phyloP scores from a whole-genome alignment of 2,329 filamentous ascomycete species.

The Talaromyces sp. region DNA sequence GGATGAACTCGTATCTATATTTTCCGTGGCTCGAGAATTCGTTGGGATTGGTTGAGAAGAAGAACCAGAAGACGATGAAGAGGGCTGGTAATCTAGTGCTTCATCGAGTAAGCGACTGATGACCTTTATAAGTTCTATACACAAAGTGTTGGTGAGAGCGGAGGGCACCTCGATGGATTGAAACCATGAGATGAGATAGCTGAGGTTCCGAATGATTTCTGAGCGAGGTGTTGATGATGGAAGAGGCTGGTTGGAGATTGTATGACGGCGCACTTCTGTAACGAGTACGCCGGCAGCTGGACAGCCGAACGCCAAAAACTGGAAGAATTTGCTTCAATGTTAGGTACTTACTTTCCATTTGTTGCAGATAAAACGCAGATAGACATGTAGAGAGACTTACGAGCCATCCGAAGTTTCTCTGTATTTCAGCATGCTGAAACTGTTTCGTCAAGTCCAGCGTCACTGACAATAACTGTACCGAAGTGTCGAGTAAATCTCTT shows the following conservation, averaged over 20 bases:
- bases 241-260: slow-evolving; percentile 17
- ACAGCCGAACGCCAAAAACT: slow-evolving; percentile 20
- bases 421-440: slow-evolving; percentile 12
- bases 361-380: neutral
- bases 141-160: slow-evolving; percentile 11
- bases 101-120: slow-evolving; percentile 21
- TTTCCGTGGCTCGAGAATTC: neutral
- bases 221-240: slow-evolving; percentile 19
- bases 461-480: slow-evolving; percentile 20
- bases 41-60: neutral
- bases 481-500: slow-evolving; percentile 19
- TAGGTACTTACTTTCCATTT: neutral
- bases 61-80: neutral
- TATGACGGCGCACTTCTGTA: slow-evolving; percentile 21
- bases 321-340: neutral
- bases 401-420: slow-evolving; percentile 18
- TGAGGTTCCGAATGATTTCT: slow-evolving; percentile 21
- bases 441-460: slow-evolving; percentile 20
- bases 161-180: slow-evolving; percentile 13
- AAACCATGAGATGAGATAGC: slow-evolving; percentile 20
- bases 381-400: slow-evolving; percentile 15
- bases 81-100: slow-evolving; percentile 21
- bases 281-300: slow-evolving; percentile 21
- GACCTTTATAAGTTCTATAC: slow-evolving; percentile 19
- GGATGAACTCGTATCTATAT: neutral